A percentile compares a stretch with the other conserved stretches of the same genome.
phyloP scores from a whole-genome alignment of 495 filamentous ascomycete genomes.

The Penicillium dipodomyicola region DNA sequence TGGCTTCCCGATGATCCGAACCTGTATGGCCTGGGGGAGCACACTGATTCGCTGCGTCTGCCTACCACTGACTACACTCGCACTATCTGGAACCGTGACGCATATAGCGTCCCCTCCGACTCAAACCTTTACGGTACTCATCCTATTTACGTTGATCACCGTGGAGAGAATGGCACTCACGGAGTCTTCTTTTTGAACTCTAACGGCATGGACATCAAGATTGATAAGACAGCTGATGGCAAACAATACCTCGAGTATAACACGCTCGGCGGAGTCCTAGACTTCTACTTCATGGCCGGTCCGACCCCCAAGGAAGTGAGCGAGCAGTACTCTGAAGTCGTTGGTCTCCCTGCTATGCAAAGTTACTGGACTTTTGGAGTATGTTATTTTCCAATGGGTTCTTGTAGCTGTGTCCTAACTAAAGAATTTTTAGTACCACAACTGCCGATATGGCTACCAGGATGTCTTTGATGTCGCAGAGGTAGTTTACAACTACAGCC shows the following conservation, averaged over 20 bases:
- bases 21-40: slow-evolving; percentile 79
- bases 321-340: slow-evolving; percentile 69
- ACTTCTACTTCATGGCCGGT: slow-evolving; percentile 82
- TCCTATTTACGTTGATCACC: slow-evolving; percentile 81
- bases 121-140: slow-evolving; percentile 83
- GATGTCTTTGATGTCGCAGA: slow-evolving; percentile 78
- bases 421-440: slow-evolving; percentile 55
- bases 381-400: slow-evolving; percentile 12
- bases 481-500: slow-evolving; percentile 75
- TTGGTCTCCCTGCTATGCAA: slow-evolving; percentile 71
- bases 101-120: slow-evolving; percentile 62
- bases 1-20: slow-evolving; percentile 63
- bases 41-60: slow-evolving; percentile 69
- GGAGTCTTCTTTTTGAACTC: slow-evolving; percentile 81
- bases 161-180: slow-evolving; percentile 64
- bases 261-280: slow-evolving; percentile 73
- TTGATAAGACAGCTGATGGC: slow-evolving; percentile 59
- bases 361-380: slow-evolving; percentile 80
- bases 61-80: slow-evolving; percentile 72
- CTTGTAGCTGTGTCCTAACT: neutral
- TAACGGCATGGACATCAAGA: slow-evolving; percentile 85
- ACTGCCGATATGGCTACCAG: slow-evolving; percentile 78
- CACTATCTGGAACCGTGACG: slow-evolving; percentile 77
- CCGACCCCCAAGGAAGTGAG: slow-evolving; percentile 69
- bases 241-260: slow-evolving; percentile 85